phyloP scores from a whole-genome alignment of 2,329 filamentous ascomycete genomes.

The Annulohypoxylon truncatum region DNA sequence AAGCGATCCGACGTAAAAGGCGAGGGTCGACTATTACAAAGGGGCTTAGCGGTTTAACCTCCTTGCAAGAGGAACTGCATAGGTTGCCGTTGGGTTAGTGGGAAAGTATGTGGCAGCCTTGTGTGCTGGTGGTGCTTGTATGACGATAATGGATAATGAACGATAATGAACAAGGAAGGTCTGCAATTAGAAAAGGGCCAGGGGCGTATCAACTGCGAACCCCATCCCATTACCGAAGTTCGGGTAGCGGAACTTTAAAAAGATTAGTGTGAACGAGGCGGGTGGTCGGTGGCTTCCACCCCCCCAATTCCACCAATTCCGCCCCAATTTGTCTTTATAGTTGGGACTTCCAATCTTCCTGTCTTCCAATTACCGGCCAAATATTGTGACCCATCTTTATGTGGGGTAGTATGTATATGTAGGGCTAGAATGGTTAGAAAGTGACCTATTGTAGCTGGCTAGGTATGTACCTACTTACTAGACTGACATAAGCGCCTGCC shows the following conservation, averaged over 20 bases:
- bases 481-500: background rate
- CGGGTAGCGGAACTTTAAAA: conserved; percentile 11
- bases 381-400: background rate
- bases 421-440: background rate
- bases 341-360: conserved; percentile 16
- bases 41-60: background rate
- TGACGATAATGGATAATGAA: conserved; percentile 16
- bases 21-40: conserved; percentile 9
- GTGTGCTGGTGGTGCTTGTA: conserved; percentile 7
- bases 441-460: background rate
- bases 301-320: background rate
- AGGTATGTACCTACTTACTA: background rate
- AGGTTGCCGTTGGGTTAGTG: background rate
- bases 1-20: background rate
- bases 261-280: conserved; percentile 12
- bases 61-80: conserved; percentile 1
- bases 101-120: background rate
- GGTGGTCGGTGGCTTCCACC: conserved; percentile 15
- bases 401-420: conserved; percentile 2
- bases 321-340: conserved; percentile 20
- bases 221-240: conserved; percentile 18
- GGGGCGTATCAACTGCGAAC: conserved; percentile 25
- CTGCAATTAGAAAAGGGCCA: conserved; percentile 16
- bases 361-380: background rate
- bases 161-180: background rate